Conservation (phyloP, 768 basidiomycete genomes). For the Agrocybe praecox region DNA sequence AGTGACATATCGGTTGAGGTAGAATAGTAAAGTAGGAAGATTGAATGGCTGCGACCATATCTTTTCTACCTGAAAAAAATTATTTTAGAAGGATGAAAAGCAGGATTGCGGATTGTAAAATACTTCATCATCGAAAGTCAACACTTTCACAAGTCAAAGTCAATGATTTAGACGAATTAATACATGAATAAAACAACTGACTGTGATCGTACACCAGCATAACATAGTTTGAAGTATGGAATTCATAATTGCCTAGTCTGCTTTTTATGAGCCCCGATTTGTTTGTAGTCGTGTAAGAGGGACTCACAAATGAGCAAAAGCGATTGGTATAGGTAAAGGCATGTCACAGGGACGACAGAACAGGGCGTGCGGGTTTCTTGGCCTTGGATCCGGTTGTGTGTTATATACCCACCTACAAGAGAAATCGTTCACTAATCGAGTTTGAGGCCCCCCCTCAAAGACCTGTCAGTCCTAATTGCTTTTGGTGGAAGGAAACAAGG, state of each 20-base stretch:
- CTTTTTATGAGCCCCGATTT: background rate
- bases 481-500: background rate
- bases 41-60: slow-evolving; percentile 23
- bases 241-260: slow-evolving; percentile 23
- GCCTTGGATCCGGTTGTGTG: background rate
- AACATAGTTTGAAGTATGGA: slow-evolving; percentile 24
- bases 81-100: background rate
- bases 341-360: slow-evolving; percentile 5
- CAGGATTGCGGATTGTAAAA: background rate
- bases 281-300: background rate
- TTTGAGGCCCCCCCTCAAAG: background rate
- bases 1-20: slow-evolving; percentile 24
- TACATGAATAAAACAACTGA: slow-evolving; percentile 3
- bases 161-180: background rate
- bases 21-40: slow-evolving; percentile 19
- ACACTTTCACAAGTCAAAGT: slow-evolving; percentile 1
- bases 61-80: slow-evolving; percentile 17
- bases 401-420: slow-evolving; percentile 5
- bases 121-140: slow-evolving; percentile 22
- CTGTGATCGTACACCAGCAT: slow-evolving; percentile 23
- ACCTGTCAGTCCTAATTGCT: background rate
- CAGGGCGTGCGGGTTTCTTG: background rate
- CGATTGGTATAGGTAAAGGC: slow-evolving; percentile 19
- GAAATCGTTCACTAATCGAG: background rate
- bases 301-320: slow-evolving; percentile 20